Percentiles rank a stretch among this genome's conserved stretches.
These are phyloP conservation scores for Xerocomellus amylosporus DNA, from an alignment of 768 basidiomycete genomes.

Conservation along the genomic window DNA sequence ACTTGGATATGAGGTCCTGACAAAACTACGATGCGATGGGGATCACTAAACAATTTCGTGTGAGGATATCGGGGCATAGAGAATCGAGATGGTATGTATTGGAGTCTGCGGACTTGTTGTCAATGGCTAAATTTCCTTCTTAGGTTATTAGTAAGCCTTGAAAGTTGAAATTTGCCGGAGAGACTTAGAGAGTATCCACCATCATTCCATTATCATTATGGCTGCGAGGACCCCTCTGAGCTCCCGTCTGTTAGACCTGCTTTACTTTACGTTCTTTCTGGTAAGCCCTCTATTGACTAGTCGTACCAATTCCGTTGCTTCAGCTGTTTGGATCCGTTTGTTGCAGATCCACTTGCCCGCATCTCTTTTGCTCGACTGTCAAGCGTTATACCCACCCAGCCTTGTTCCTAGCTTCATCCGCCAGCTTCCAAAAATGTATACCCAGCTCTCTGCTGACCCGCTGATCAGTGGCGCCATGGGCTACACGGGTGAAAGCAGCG, in stretches of 20 bases:
- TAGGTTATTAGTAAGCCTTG: background rate
- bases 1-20: slow-evolving; percentile 65
- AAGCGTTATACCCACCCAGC: slow-evolving; percentile 56
- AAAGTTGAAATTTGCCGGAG: too few relatives aligned
- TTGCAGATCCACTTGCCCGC: slow-evolving; percentile 63
- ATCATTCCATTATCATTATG: slow-evolving; percentile 8
- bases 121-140: background rate
- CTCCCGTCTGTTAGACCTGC: slow-evolving; percentile 58
- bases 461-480: slow-evolving; percentile 55
- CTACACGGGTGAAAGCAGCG: slow-evolving; percentile 30
- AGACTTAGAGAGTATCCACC: background rate
- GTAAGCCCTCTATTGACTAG: slow-evolving; percentile 34
- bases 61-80: slow-evolving; percentile 48
- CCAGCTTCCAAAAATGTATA: slow-evolving; percentile 47
- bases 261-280: slow-evolving; percentile 72
- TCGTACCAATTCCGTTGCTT: background rate
- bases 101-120: too few relatives aligned
- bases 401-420: slow-evolving; percentile 49
- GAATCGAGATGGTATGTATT: background rate
- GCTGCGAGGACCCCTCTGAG: slow-evolving; percentile 38
- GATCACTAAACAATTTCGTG: slow-evolving; percentile 43
- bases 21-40: slow-evolving; percentile 40
- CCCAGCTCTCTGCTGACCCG: slow-evolving; percentile 62
- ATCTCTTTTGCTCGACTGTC: slow-evolving; percentile 68
- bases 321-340: background rate